Percentiles rank a stretch among this genome's conserved stretches.
These are phyloP conservation scores for Yamadazyma nakazawae DNA, from an alignment of 805 yeast species.

Conservation along the genomic window DNA sequence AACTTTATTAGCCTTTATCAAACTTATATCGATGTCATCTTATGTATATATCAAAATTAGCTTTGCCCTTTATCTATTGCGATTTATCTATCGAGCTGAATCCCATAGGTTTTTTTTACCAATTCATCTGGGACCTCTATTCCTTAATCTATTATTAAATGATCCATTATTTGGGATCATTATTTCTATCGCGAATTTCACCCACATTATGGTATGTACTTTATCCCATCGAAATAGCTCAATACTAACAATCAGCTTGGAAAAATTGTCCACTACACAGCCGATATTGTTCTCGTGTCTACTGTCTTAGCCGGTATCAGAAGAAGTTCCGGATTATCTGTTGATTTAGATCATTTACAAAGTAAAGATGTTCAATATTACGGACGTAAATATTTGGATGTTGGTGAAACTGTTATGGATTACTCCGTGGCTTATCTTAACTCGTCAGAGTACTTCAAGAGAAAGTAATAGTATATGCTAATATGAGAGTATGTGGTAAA, in stretches of 20 bases:
- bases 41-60: too few species aligned
- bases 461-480: slow-evolving; percentile 34
- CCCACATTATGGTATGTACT: slow-evolving; percentile 1
- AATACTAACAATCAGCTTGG: slow-evolving; percentile 31
- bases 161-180: too few species aligned
- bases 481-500: too few species aligned
- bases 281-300: slow-evolving; percentile 61
- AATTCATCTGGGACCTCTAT: too few species aligned
- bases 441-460: slow-evolving; percentile 68
- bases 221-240: background rate
- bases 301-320: slow-evolving; percentile 71
- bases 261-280: slow-evolving; percentile 53
- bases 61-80: too few species aligned
- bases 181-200: background rate
- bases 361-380: slow-evolving; percentile 47
- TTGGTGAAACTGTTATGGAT: slow-evolving; percentile 86
- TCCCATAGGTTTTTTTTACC: too few species aligned
- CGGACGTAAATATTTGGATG: slow-evolving; percentile 63
- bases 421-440: slow-evolving; percentile 65
- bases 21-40: too few species aligned
- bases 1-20: too few species aligned
- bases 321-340: slow-evolving; percentile 65
- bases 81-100: too few species aligned
- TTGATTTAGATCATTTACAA: slow-evolving; percentile 47
- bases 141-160: too few species aligned